Conservation (phyloP, 495 filamentous ascomycete species). For the Podospora tetraspora region DNA sequence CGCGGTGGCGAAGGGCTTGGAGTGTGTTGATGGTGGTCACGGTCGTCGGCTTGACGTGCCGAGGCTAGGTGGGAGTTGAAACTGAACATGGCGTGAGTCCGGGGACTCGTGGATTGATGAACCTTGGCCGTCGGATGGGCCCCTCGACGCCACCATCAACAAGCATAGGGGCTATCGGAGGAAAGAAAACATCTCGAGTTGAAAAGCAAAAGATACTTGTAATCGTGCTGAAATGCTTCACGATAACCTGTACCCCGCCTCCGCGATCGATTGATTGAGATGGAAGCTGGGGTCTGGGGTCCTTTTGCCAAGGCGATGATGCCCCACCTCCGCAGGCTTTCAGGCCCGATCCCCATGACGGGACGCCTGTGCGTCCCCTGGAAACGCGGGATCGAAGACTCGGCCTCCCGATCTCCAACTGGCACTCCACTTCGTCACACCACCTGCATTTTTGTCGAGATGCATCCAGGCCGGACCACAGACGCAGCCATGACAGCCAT, state of each 20-base stretch:
- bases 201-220: background rate
- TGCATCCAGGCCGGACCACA: background rate
- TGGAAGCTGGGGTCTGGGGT: background rate
- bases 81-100: background rate
- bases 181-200: background rate
- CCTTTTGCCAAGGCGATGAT: background rate
- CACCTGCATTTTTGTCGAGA: background rate
- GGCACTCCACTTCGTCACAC: background rate
- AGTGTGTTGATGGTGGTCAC: background rate
- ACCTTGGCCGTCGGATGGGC: background rate
- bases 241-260: background rate
- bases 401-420: background rate
- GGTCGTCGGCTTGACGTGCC: background rate
- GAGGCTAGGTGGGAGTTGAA: background rate
- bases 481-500: background rate
- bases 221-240: background rate
- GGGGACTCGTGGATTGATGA: background rate
- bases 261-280: background rate
- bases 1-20: background rate
- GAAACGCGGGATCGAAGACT: background rate
- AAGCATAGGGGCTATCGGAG: background rate
- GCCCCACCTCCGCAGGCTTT: background rate
- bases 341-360: background rate
- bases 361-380: background rate
- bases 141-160: background rate